Evolutionary conservation across 2,329 filamentous ascomycete species (phyloP).

Genomic region (Monosporascus cannonballus): DNA sequence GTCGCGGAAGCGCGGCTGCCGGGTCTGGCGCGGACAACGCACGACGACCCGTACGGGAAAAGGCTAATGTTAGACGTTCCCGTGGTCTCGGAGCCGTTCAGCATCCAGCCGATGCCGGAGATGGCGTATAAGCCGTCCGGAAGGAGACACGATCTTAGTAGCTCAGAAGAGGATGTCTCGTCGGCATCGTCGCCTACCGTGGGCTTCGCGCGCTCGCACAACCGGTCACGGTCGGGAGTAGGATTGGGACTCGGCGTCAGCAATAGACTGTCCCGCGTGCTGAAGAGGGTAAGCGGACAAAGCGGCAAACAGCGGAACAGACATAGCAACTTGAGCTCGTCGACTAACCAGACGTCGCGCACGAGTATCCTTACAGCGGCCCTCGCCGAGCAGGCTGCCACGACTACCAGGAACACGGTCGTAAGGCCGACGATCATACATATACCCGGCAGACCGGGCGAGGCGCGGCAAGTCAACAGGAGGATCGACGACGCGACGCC

Average conservation of each 20-base stretch:
- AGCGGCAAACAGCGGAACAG: conserved; percentile 13
- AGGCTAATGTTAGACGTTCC: conserved; percentile 15
- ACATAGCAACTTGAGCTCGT: conserved; percentile 18
- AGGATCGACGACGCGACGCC: conserved; percentile 17
- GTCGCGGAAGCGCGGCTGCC: conserved; percentile 13
- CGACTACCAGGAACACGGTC: conserved; percentile 19
- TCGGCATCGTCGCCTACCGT: conserved; percentile 5
- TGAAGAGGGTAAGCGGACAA: conserved; percentile 17
- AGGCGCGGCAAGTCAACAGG: conserved; percentile 21
- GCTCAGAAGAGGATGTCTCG: conserved; percentile 8
- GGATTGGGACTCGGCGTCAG: conserved; percentile 11
- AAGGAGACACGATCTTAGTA: conserved; percentile 16
- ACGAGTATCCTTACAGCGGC: conserved; percentile 25
- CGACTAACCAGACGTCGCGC: conserved; percentile 19
- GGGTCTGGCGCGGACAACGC: conserved; percentile 5
- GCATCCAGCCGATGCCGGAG: conserved; percentile 26
- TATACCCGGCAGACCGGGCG: conserved; percentile 24
- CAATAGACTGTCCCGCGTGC: conserved; percentile 20
- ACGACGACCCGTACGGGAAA: conserved; percentile 6
- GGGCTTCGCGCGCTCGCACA: conserved; percentile 6
- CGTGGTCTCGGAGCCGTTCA: conserved; percentile 18
- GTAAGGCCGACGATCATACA: conserved; percentile 26
- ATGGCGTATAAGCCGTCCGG: conserved; percentile 17
- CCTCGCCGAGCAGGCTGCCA: conserved; percentile 19
- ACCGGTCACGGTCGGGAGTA: conserved; percentile 7